Conservation (phyloP, 2,329 filamentous ascomycete genomes). For the Dryadomyces sulphureus region DNA sequence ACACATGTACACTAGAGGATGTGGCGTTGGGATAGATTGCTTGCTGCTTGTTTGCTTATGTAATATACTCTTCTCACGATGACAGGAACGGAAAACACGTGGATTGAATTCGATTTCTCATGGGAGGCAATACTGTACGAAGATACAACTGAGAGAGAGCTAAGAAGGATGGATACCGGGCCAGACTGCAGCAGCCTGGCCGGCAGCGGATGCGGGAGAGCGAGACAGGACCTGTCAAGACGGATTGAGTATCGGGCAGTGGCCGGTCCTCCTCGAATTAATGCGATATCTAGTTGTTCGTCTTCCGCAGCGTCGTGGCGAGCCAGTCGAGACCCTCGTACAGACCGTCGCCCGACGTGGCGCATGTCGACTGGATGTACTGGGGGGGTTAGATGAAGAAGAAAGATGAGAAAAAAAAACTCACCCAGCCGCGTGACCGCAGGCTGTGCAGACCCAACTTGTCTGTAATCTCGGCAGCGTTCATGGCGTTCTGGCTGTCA, state of each 20-base stretch:
- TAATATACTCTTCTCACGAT: too few relatives aligned
- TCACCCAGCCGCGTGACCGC: constrained; percentile 97
- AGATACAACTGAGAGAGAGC: constrained; percentile 6
- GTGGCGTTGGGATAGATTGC: too few relatives aligned
- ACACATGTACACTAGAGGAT: too few relatives aligned
- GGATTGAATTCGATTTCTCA: constrained; percentile 6
- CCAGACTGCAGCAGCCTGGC: background rate
- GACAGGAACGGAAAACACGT: background rate
- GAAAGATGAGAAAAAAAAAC: constrained; percentile 20
- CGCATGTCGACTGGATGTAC: constrained; percentile 99
- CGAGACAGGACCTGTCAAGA: background rate
- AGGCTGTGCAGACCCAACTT: constrained; percentile 99
- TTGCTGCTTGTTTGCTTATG: too few relatives aligned
- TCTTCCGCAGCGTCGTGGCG: constrained; percentile 69
- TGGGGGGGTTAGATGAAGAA: constrained; percentile 18
- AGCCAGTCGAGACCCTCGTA: constrained; percentile 98
- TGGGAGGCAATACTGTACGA: constrained; percentile 6
- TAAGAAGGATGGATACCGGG: background rate
- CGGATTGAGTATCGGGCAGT: background rate
- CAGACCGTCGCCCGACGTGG: constrained; percentile 96
- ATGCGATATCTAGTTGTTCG: constrained; percentile 27
- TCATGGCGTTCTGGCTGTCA: constrained; percentile 78
- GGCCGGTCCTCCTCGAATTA: background rate
- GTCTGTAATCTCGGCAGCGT: constrained; percentile 98
- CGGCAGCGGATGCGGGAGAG: background rate